Base-by-base conservation (phyloP, 176 grass and related monocot species). In the Areca catechu region DNA sequence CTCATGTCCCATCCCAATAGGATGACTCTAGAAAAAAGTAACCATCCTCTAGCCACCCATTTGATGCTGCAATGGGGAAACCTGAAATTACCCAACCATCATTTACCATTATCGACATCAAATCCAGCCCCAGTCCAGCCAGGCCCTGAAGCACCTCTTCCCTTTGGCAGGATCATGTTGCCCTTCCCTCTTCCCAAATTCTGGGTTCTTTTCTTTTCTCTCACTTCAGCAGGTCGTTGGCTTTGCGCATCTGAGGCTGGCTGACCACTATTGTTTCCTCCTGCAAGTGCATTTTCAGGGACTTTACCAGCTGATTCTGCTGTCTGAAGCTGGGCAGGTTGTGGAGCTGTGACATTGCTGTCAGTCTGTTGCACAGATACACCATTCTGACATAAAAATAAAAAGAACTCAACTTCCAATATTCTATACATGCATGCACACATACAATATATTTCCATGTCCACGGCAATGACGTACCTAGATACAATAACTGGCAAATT, bases 111-210 rank as follows among this genome's bases (percentile, higher is more conserved):
- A 60, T 75, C 88, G 24, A 86, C 76, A 63, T 96, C 80, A 74
- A 96, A 96, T 22, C 92, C 92, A 63, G 92, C 71, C 49, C 86
- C 92, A 0, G 82, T 96, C 92, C 92, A 96, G 70, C 92, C 92
- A 60, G 86, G 74, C 6, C 61, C 71, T 15, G 75, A 78, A 65
- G 72, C 48, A 37, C 75, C 80, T 74, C 86, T 87, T 61, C 86
- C 92, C 71, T 80, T 95, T 1, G 80, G 73, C 62, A 96, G 68
- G 63, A 77, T 66, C 69, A 86, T 76, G 20, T 67, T 79, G 54
- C 83, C 76, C 71, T 71, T 83, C 28, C 65, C 82, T 84, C 80
- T 87, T 54, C 60, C 62, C 0, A 50, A 54, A 58, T 77, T 84
- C 4, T 60, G 67, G 59, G 69, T 58, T 81, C 71, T 90, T 57